These are phyloP conservation scores for Tetracladium setigerum DNA, from an alignment of 495 filamentous ascomycete genomes.

Conservation along the genomic window DNA sequence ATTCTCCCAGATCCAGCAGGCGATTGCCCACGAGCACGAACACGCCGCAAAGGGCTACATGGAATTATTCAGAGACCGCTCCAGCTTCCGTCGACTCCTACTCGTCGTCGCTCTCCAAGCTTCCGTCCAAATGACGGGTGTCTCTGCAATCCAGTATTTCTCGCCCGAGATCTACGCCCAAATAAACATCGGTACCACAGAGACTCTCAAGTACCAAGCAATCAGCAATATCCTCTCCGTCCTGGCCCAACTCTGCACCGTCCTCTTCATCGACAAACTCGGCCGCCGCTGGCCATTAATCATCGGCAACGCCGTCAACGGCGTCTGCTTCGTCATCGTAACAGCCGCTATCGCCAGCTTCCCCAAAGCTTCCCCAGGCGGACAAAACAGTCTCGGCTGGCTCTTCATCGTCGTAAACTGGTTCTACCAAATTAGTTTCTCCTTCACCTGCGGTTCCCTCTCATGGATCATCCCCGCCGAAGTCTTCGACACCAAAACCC, in stretches of 20 bases:
- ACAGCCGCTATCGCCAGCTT: conserved; percentile 35
- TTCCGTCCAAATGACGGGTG: conserved; percentile 56
- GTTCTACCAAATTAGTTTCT: conserved; percentile 26
- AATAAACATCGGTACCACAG: conserved; percentile 40
- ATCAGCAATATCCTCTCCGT: conserved; percentile 43
- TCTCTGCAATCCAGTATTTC: conserved; percentile 49
- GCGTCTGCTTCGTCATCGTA: conserved; percentile 15
- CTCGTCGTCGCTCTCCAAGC: conserved; percentile 62
- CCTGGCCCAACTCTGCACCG: conserved; percentile 31
- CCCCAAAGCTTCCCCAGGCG: conserved; percentile 31
- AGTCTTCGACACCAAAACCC: conserved; percentile 39
- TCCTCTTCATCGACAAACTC: conserved; percentile 31
- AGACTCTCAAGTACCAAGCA: conserved; percentile 32
- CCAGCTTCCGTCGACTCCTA: conserved; percentile 29
- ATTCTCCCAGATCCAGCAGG: conserved; percentile 21
- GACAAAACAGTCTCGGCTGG: conserved; percentile 24
- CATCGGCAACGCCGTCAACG: conserved; percentile 31
- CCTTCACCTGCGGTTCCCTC: conserved; percentile 42
- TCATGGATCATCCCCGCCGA: conserved; percentile 42
- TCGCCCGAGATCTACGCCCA: conserved; percentile 23
- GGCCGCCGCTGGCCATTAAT: conserved; percentile 32
- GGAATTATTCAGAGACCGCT: conserved; percentile 10
- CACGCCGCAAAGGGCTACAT: conserved; percentile 1
- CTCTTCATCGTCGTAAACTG: conserved; percentile 2
- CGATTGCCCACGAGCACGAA: conserved; percentile 16